Evolutionary conservation across 2,329 filamentous ascomycete genomes (phyloP).

Genomic region (Capronia epimyces): DNA sequence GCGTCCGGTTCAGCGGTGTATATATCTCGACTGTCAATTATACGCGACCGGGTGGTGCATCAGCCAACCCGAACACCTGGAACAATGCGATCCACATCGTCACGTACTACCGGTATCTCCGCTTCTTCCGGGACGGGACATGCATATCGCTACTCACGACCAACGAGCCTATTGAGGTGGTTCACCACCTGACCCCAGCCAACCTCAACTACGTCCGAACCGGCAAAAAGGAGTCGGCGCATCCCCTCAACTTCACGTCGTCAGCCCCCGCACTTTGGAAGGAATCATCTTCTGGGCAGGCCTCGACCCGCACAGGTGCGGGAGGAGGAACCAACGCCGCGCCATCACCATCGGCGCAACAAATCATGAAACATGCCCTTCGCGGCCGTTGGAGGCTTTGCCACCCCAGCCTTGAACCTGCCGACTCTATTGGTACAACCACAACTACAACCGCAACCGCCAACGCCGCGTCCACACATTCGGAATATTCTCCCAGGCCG

Average conservation of each 20-base stretch:
- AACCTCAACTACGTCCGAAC: constrained; percentile 47
- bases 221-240: constrained; percentile 18
- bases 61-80: constrained; percentile 68
- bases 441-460: no score
- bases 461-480: background rate
- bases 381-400: constrained; percentile 62
- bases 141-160: constrained; percentile 76
- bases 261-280: constrained; percentile 11
- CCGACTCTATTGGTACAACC: background rate
- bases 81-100: constrained; percentile 83
- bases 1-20: constrained; percentile 87
- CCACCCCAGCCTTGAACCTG: constrained; percentile 38
- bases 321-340: constrained; percentile 30
- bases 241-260: constrained; percentile 22
- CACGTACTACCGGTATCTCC: constrained; percentile 94
- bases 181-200: constrained; percentile 73
- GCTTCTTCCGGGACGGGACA: constrained; percentile 87
- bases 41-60: constrained; percentile 70
- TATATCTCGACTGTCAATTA: constrained; percentile 98
- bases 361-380: constrained; percentile 64
- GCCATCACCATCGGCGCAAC: constrained; percentile 38
- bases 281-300: constrained; percentile 35
- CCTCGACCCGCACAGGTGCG: constrained; percentile 34
- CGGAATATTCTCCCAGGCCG: constrained; percentile 28
- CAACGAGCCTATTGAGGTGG: constrained; percentile 75